Evolutionary conservation across 352 stramenopile genomes (phyloP).

Genomic region (Phytophthora syringae): DNA sequence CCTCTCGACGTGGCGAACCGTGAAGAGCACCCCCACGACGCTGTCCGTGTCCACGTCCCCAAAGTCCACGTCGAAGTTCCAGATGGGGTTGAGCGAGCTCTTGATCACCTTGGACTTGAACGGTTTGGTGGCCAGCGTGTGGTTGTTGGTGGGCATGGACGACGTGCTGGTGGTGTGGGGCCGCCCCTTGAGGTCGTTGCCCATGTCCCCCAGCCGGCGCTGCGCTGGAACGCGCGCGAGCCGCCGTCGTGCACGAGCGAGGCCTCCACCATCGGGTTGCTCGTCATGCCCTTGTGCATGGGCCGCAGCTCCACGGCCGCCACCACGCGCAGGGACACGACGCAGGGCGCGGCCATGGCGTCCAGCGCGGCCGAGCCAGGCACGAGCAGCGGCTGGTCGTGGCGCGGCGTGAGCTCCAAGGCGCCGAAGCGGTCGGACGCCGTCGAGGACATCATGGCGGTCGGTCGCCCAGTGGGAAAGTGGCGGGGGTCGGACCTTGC

Average conservation of each 20-base stretch:
- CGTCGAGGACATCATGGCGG: slow-evolving; percentile 34
- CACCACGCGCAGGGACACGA: slow-evolving; percentile 67
- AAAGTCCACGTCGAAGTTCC: slow-evolving; percentile 86
- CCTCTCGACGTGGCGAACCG: slow-evolving; percentile 74
- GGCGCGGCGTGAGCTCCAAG: slow-evolving; percentile 62
- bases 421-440: slow-evolving; percentile 42
- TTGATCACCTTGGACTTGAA: slow-evolving; percentile 69
- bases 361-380: slow-evolving; percentile 64
- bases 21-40: slow-evolving; percentile 72
- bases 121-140: slow-evolving; percentile 46
- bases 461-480: slow-evolving; percentile 15
- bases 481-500: slow-evolving; percentile 20
- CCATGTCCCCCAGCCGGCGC: slow-evolving; percentile 54
- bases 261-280: slow-evolving; percentile 75
- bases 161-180: slow-evolving; percentile 25
- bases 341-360: slow-evolving; percentile 61
- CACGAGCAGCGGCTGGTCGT: slow-evolving; percentile 65
- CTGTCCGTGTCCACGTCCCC: slow-evolving; percentile 73
- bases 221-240: slow-evolving; percentile 30
- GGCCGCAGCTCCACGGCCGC: slow-evolving; percentile 61
- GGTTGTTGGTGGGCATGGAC: slow-evolving; percentile 30
- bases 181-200: slow-evolving; percentile 49
- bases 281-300: slow-evolving; percentile 75
- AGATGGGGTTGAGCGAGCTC: slow-evolving; percentile 81
- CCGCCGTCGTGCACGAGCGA: slow-evolving; percentile 70